Percentiles rank a stretch among this genome's conserved stretches.
These are phyloP conservation scores for Coemansia sp. DNA, from an alignment of 192 early-diverging fungal genomes.

Conservation along the genomic window DNA sequence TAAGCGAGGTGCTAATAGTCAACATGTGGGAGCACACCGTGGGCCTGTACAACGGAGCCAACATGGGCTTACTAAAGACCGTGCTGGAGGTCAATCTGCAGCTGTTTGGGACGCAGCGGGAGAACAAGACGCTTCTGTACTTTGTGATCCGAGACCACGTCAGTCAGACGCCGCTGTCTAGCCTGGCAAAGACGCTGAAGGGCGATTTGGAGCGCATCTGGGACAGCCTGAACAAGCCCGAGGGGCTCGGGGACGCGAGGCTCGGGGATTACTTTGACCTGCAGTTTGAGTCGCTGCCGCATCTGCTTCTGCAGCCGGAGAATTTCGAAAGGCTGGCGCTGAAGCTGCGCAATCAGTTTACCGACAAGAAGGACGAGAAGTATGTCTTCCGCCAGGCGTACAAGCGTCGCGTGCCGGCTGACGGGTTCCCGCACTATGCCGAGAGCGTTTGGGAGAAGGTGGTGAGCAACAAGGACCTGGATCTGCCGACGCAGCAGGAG, in stretches of 20 bases:
- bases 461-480: slow-evolving; percentile 89
- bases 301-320: slow-evolving; percentile 83
- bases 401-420: slow-evolving; percentile 90
- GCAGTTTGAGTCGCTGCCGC: slow-evolving; percentile 82
- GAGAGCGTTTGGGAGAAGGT: slow-evolving; percentile 96
- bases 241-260: slow-evolving; percentile 68
- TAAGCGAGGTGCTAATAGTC: slow-evolving; percentile 89
- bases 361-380: slow-evolving; percentile 59
- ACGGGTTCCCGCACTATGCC: slow-evolving; percentile 92
- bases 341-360: slow-evolving; percentile 72
- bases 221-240: slow-evolving; percentile 84
- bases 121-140: slow-evolving; percentile 88
- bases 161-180: slow-evolving; percentile 78
- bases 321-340: slow-evolving; percentile 73
- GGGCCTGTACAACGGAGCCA: slow-evolving; percentile 97
- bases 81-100: slow-evolving; percentile 99
- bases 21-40: slow-evolving; percentile 99
- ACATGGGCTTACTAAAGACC: slow-evolving; percentile 97
- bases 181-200: slow-evolving; percentile 71
- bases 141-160: slow-evolving; percentile 98
- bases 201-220: slow-evolving; percentile 89
- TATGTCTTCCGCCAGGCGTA: slow-evolving; percentile 85
- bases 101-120: slow-evolving; percentile 81
- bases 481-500: slow-evolving; percentile 97
- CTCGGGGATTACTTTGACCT: slow-evolving; percentile 92